Percentiles rank a stretch among this genome's conserved stretches.
These are phyloP conservation scores for Penicillium crustosum DNA, from an alignment of 2,329 filamentous ascomycete genomes.

Conservation along the genomic window DNA sequence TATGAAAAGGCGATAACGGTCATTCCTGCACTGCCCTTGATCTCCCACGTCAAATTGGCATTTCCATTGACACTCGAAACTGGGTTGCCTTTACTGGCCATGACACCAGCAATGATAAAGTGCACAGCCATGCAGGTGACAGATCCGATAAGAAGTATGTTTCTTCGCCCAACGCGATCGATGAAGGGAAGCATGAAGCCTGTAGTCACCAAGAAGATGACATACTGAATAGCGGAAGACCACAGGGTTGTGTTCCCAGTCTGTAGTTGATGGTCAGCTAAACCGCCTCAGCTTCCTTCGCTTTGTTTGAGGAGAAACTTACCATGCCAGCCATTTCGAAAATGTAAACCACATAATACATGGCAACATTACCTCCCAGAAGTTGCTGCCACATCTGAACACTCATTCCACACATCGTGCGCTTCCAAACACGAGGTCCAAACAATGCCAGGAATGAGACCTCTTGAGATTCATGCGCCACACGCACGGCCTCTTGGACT, in stretches of 20 bases:
- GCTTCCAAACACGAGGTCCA: conserved; percentile 50
- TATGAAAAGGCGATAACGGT: conserved; percentile 67
- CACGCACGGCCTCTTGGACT: conserved; percentile 35
- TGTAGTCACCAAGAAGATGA: conserved; percentile 57
- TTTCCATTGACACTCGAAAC: conserved; percentile 51
- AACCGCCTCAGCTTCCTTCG: no score
- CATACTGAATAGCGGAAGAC: conserved; percentile 58
- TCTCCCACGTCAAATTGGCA: conserved; percentile 47
- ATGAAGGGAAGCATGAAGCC: conserved; percentile 52
- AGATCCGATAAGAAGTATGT: conserved; percentile 50
- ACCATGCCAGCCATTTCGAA: conserved; percentile 60
- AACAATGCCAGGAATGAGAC: conserved; percentile 46
- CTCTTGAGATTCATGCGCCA: conserved; percentile 35
- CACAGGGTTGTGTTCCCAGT: conserved; percentile 47
- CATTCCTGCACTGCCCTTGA: conserved; percentile 53
- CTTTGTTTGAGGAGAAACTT: background rate
- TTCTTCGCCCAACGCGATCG: conserved; percentile 52
- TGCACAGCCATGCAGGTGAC: conserved; percentile 51
- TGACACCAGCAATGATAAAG: conserved; percentile 55
- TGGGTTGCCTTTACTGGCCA: conserved; percentile 50
- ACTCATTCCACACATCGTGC: conserved; percentile 53
- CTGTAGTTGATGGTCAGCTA: conserved; percentile 20
- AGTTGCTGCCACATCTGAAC: conserved; percentile 60
- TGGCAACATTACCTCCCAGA: conserved; percentile 58
- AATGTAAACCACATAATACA: conserved; percentile 62